Evolutionary conservation across 345 rosid genomes (phyloP), one percentile per base, ranked within the genome.

Genomic region (Laguncularia racemosa): DNA sequence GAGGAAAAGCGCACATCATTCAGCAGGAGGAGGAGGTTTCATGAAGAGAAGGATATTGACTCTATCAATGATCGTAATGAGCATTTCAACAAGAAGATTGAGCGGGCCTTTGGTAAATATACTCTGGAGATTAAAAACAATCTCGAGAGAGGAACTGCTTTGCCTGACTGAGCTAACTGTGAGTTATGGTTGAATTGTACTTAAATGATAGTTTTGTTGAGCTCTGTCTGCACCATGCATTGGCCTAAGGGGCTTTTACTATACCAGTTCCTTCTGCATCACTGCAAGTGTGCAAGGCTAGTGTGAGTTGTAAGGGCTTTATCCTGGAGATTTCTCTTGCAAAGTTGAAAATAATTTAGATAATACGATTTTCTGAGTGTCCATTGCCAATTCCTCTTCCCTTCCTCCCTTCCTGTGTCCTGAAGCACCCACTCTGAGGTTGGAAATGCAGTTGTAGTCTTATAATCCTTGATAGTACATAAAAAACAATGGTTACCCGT

Each of bases 31-130:
- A 84, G 99, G 61, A 85, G 62, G 74, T 93, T 85, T 74, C 80
- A 79, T 19, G 97, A 93, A 45, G 99, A 93, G 71, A 93, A 89
- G 73, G 99, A 93, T 65, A 74, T 89, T 1, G 99, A 93, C 76
- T 93, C 99, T 0, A 93, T 93, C 81, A 93, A 93, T 64, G 99
- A 89, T 67, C 86, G 99, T 40, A 93, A 93, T 65, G 99, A 93
- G 79, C 99, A 89, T 71, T 93, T 93, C 88, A 93, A 93, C 83
- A 93, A 93, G 78, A 93, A 93, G 78, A 93, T 93, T 21, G 99
- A 89, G 60, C 78, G 97, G 28, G 97, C 97, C 21, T 93, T 93
- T 67, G 99, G 99, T 2, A 87, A 82, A 66, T 93, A 93, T 85
- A 93, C 99, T 0, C 63, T 89, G 63, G 96, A 93, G 83, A 93